Conservation (phyloP, 2,329 filamentous ascomycete species). For the Colletotrichum salicis region DNA sequence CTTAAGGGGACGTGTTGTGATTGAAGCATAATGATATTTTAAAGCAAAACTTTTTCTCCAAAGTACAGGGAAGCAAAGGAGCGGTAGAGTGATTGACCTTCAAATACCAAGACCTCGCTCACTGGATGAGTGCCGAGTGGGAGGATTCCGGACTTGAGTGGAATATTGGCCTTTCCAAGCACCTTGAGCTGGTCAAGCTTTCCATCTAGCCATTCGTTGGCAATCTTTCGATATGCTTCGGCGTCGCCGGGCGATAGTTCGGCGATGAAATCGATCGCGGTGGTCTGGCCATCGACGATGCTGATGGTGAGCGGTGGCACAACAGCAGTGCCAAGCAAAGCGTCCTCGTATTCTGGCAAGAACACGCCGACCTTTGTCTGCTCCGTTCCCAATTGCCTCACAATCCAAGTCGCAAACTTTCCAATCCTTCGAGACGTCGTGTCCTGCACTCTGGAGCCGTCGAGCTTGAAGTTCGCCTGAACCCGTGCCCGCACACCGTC, state of each 20-base stretch:
- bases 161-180: slow-evolving; percentile 77
- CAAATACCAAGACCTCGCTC: slow-evolving; percentile 79
- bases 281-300: slow-evolving; percentile 81
- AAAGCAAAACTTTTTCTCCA: slow-evolving; percentile 63
- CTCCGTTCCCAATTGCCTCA: slow-evolving; percentile 78
- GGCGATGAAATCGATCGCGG: slow-evolving; percentile 80
- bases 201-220: slow-evolving; percentile 89
- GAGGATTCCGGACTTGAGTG: slow-evolving; percentile 82
- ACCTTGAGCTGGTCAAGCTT: slow-evolving; percentile 77
- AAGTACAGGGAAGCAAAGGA: slow-evolving; percentile 71
- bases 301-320: slow-evolving; percentile 81
- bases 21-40: slow-evolving; percentile 31
- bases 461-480: slow-evolving; percentile 83
- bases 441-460: slow-evolving; percentile 79
- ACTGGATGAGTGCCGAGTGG: slow-evolving; percentile 81
- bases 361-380: slow-evolving; percentile 79
- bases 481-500: slow-evolving; percentile 83
- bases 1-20: slow-evolving; percentile 17
- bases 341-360: slow-evolving; percentile 83
- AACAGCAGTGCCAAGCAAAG: slow-evolving; percentile 79
- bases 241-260: slow-evolving; percentile 81
- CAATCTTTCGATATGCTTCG: slow-evolving; percentile 80
- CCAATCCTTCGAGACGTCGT: slow-evolving; percentile 80
- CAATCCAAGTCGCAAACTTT: slow-evolving; percentile 81
- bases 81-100: slow-evolving; percentile 81